Base-by-base conservation (phyloP, 768 basidiomycete genomes). In the Calocybe cyanea region DNA sequence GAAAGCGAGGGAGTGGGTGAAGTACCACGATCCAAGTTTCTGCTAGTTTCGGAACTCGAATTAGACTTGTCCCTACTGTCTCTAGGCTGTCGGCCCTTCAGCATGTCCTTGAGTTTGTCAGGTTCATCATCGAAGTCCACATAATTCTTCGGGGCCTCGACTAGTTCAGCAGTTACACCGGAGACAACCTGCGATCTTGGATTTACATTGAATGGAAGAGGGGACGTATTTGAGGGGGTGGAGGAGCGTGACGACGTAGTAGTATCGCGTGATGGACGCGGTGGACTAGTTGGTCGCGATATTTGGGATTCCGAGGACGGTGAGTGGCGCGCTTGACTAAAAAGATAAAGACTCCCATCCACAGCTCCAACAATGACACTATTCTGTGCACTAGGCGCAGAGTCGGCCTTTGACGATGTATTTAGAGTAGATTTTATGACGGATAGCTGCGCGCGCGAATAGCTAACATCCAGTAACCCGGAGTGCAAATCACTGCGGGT, bases 91-190 rank as follows among this genome's bases (percentile, higher is more conserved):
- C 61, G 74, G 8, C 77, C 79, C 55, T 81, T 83, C 24, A 92
- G 62, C 57, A 92, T 70, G 28, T 81, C 83, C 58, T 85, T 88
- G 50, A 92, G 69, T 53, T 80, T 83, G 44, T 82, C 83, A 1
- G 83, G 72, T 57, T 92, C 89, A 35, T 89, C 85, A 2, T 91
- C 89, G 46, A 81, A 88, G 57, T 92, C 90, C 1, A 90, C 83
- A 56, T 77, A 83, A 53, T 81, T 87, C 64, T 78, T 87, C 0
- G 86, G 80, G 0, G 88, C 89, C 59, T 90, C 85, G 0, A 78
- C 86, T 48, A 77, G 76, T 49, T 87, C 84, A 7, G 69, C 68
- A 7, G 80, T 86, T 4, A 92, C 65, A 9, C 80, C 83, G n/a
- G 87, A 85, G 1, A 87, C 84, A 4, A 84, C 75, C 4, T 77